Percentiles rank a stretch among this genome's conserved stretches.
phyloP scores from a whole-genome alignment of 2,329 filamentous ascomycete genomes.

The Aspergillus quadricinctus region DNA sequence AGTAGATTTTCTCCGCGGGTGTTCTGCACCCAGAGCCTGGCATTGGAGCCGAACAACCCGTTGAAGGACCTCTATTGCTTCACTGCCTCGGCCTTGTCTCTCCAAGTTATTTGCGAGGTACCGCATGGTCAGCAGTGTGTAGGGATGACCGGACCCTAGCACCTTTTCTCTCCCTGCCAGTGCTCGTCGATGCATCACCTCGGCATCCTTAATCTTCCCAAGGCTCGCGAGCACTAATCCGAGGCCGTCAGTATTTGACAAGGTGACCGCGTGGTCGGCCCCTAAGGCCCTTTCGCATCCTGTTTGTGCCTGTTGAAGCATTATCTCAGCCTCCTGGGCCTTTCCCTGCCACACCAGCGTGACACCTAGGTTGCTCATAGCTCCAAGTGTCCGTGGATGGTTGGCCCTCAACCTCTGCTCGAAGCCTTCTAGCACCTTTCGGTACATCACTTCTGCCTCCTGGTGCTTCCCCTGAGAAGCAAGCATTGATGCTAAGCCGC shows the following conservation, averaged over 20 bases:
- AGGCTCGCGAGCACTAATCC: slow-evolving; percentile 8
- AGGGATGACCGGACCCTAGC: slow-evolving; percentile 8
- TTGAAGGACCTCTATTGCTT: background rate
- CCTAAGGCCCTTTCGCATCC: background rate
- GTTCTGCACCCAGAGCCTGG: no score
- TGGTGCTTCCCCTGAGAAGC: background rate
- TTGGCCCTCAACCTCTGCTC: background rate
- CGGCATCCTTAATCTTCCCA: slow-evolving; percentile 16
- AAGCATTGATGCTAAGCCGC: background rate
- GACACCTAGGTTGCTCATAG: background rate
- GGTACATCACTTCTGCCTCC: slow-evolving; percentile 9
- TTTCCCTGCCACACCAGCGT: background rate
- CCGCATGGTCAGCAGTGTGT: slow-evolving; percentile 3
- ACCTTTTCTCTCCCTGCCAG: slow-evolving; percentile 5
- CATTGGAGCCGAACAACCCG: no score
- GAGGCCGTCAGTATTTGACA: slow-evolving; percentile 16
- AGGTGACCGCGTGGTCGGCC: slow-evolving; percentile 10
- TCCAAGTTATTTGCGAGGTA: background rate
- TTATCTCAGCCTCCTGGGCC: background rate
- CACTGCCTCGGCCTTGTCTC: background rate
- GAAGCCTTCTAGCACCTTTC: background rate
- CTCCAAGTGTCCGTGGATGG: background rate
- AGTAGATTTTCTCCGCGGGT: no score
- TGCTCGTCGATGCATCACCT: slow-evolving; percentile 12
- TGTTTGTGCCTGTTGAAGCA: background rate